Percentiles rank a stretch among this genome's conserved stretches.
Conservation (phyloP, 2,329 filamentous ascomycete genomes). For the Paramyrothecium roridum region DNA sequence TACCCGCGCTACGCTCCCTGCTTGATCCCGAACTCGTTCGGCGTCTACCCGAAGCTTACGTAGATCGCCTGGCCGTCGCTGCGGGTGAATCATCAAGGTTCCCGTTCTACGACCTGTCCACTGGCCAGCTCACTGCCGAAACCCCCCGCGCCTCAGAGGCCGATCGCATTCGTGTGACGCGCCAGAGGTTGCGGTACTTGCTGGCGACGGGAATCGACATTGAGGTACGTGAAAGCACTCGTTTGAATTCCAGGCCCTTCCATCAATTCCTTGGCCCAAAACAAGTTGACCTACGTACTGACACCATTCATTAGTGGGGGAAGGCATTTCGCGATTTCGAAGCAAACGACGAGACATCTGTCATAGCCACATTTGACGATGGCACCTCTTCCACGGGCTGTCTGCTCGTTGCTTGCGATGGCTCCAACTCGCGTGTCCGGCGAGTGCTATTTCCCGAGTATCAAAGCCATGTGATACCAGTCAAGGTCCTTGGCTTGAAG, state of each 20-base stretch:
- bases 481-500: constrained; percentile 45
- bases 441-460: constrained; percentile 28
- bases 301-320: constrained; percentile 29
- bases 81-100: constrained; percentile 46
- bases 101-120: constrained; percentile 53
- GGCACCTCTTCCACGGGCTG: constrained; percentile 35
- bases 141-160: constrained; percentile 41
- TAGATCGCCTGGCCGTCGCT: constrained; percentile 48
- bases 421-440: constrained; percentile 41
- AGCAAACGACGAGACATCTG: constrained; percentile 21
- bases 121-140: constrained; percentile 35
- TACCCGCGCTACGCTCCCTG: constrained; percentile 47
- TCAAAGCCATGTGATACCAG: constrained; percentile 38
- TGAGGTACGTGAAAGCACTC: constrained; percentile 26
- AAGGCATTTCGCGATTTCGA: constrained; percentile 31
- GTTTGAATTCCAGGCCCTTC: not conserved
- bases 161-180: constrained; percentile 43
- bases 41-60: constrained; percentile 46
- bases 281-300: too few species aligned
- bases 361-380: constrained; percentile 45
- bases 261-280: not conserved
- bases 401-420: constrained; percentile 49
- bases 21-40: constrained; percentile 43
- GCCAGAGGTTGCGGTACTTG: constrained; percentile 42
- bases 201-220: constrained; percentile 43